These are phyloP conservation scores for Globisporangium sylvaticum DNA, from an alignment of 352 stramenopile species.

Conservation along the genomic window DNA sequence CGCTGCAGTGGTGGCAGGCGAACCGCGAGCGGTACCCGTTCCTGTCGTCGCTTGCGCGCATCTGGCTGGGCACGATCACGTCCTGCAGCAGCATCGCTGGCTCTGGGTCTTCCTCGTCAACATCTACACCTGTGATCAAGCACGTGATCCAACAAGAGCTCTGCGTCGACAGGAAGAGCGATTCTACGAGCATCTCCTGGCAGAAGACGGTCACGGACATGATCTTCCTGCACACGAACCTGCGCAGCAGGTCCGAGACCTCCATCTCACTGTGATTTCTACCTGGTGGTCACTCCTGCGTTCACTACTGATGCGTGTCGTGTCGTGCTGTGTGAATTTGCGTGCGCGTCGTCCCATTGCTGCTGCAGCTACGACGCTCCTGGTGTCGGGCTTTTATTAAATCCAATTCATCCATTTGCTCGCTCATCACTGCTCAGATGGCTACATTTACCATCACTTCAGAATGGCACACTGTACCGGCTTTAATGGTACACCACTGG, in stretches of 20 bases:
- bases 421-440: not conserved
- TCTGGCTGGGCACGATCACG: constrained; percentile 31
- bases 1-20: constrained; percentile 41
- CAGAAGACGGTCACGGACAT: constrained; percentile 16
- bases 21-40: constrained; percentile 43
- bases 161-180: constrained; percentile 3
- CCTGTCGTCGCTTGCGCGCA: constrained; percentile 31
- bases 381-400: not conserved
- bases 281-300: not conserved
- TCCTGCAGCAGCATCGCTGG: not conserved
- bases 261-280: constrained; percentile 12
- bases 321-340: not conserved
- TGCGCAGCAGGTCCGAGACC: constrained; percentile 7
- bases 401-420: not conserved
- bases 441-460: constrained; percentile 5
- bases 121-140: not conserved
- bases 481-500: not conserved
- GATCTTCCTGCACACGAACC: constrained; percentile 22
- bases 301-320: not conserved
- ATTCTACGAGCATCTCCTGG: not conserved
- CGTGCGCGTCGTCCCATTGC: not conserved
- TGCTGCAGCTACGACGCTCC: not conserved
- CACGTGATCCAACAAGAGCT: constrained; percentile 14
- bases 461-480: not conserved
- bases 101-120: not conserved